Base-by-base conservation (phyloP, 805 yeast species). In the Cyberlindnera euphorbiae region DNA sequence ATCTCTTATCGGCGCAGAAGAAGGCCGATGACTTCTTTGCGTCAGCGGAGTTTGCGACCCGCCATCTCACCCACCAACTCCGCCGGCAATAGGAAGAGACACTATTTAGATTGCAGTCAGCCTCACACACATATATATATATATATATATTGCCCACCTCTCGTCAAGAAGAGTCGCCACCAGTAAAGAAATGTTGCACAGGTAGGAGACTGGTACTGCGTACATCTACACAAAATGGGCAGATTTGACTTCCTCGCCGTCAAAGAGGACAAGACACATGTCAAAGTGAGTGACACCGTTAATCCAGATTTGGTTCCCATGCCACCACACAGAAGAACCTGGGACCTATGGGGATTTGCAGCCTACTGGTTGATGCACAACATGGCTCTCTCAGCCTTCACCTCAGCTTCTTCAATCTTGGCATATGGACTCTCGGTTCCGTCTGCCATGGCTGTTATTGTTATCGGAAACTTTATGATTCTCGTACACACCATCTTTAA, bases 361-460 rank as follows among this genome's bases (percentile, higher is more conserved):
- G 60, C 63, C 1, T 69, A 67, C 45, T 69, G 74, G 73, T 64
- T 67, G 15, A 55, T 68, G 17, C 58, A 67, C n/a, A 62, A 69
- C 2, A 59, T 72, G 35, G 58, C 71, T 30, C 64, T 69, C 32
- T 62, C 71, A 14, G 66, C 74, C 5, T 65, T 70, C 67, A 47
- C 67, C 13, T 60, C 70, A 32, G 77, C 72, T 1, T 54, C 69
- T 10, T 59, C 76, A 2, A 58, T 73, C 10, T 44, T 72, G 9
- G 44, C 61, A 6, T 54, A 66, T 5, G 78, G 78, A 3, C 53
- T 72, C 35, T 60, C 64, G 27, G 68, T 71, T 29, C 60, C 65
- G 4, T 67, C 69, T 33, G 62, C 72, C 5, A 63, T 73, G 53
- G 70, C 71, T 8, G 60, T 66, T 21, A 48, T 55, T 45, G 45